Base-by-base conservation (phyloP, 202 grass and related monocot genomes). In the Alloteropsis angusta region DNA sequence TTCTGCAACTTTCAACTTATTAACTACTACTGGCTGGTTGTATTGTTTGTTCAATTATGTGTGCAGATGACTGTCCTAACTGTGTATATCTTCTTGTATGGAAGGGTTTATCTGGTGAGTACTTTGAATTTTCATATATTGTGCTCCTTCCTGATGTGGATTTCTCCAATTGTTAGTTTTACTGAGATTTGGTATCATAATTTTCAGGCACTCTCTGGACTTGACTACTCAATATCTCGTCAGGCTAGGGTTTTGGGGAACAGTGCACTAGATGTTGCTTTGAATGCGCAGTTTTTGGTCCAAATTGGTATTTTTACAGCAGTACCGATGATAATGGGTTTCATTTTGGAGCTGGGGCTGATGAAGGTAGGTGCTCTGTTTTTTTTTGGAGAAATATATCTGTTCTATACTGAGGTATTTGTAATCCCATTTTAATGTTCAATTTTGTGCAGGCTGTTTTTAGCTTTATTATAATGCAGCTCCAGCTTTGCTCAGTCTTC, bases 251-350 rank as follows among this genome's bases (percentile, higher is more conserved):
- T 85, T 79, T 74, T 92, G 22, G 89, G 94, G 71, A 97, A 94
- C 49, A 87, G 85, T 73, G 89, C 94, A 37, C 80, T 97, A 65
- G 94, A 97, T 76, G 94, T 91, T 74, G 92, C 91, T 86, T 85
- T 97, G 63, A 97, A 97, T 81, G 87, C 94, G 66, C 94, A 97
- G 35, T 97, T 97, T 83, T 82, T 97, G 73, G 89, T 94, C 60
- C 94, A 97, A 73, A 97, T 97, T 83, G 94, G 94, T 81, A 19
- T 94, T 78, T 97, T 97, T 80, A 97, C 94, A 71, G 94, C 94
- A 52, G 91, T 97, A 23, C 94, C 94, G 19, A 97, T 97, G 94
- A 76, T 97, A 82, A 88, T 97, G 87, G 89, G 89, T 80, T 97
- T 97, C 72, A 97, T 97, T 77, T 63, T 97, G 62, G 94, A 97